Conservation (phyloP, 768 basidiomycete genomes). For the Trametes cubensis region DNA sequence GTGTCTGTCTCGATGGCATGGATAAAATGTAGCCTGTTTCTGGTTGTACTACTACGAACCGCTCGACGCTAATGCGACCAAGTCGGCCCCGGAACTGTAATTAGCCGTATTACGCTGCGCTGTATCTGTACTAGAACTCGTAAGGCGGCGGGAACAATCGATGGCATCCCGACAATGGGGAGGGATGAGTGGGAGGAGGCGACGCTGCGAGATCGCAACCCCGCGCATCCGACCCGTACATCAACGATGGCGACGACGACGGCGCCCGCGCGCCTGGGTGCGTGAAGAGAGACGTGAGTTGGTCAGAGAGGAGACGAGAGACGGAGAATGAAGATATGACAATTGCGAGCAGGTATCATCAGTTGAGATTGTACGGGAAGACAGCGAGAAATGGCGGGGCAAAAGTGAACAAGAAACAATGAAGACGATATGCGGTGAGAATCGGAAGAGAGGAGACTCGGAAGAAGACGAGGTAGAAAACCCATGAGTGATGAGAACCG, state of each 20-base stretch:
- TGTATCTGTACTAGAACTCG: conserved; percentile 18
- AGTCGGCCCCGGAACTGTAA: conserved; percentile 8
- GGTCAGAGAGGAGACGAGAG: background rate
- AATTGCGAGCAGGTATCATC: conserved; percentile 21
- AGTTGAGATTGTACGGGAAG: conserved; percentile 12
- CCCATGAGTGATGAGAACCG: conserved; percentile 1
- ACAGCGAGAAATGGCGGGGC: conserved; percentile 15
- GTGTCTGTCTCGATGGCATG: background rate
- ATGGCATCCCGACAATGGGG: background rate
- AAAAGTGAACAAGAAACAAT: background rate
- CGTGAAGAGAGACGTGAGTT: background rate
- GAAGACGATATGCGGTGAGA: background rate
- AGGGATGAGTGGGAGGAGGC: background rate
- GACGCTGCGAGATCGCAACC: background rate
- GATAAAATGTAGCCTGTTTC: conserved; percentile 6
- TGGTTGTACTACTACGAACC: conserved; percentile 17
- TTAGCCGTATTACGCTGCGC: conserved; percentile 23
- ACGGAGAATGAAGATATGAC: background rate
- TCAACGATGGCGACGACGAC: no score
- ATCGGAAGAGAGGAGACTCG: background rate
- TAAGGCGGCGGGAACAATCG: background rate
- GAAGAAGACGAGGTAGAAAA: background rate
- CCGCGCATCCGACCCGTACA: no score
- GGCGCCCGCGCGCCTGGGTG: background rate
- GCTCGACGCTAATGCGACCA: background rate